Evolutionary conservation across 2,329 filamentous ascomycete genomes (phyloP), one percentile per base, ranked within the genome.

Genomic region (Clonostachys chloroleuca): DNA sequence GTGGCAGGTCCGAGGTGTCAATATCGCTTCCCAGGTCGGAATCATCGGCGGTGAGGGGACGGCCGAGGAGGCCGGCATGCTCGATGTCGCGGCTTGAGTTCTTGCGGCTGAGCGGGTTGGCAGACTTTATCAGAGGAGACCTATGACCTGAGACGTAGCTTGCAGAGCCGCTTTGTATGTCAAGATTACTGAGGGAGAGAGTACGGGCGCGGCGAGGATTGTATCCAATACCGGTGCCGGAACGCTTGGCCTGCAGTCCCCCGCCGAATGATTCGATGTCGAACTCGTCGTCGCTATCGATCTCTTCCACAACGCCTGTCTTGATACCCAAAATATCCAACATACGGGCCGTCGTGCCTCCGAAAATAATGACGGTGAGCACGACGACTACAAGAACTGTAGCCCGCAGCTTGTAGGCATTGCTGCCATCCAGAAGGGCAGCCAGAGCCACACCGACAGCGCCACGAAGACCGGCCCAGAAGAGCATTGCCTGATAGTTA

Each of bases 401-500:
- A 7, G 94, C 94, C 56, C 91, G 87, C 35, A 99, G 76, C 1
- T 90, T 89, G 49, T 85, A 86, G 1, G 84, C 84, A 60, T 95
- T 94, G 46, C 84, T 82, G 42, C 92, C 94, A 0, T 82, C 85
- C 42, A 99, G 78, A 24, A 95, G 87, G 18, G 92, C 92, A 34
- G 94, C 94, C 42, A 99, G 76, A 2, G 94, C 94, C 35, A 99
- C 94, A 48, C 94, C 94, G 56, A 99, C 94, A 42, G 94, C 94
- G 58, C 94, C 94, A 52, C 94, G 89, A 33, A 99, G 77, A 24
- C 94, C 94, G 14, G 94, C 94, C 94, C 94, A 99, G 71, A 95
- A 99, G n/a, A 99, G 81, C 94, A 99, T 97, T n/a, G 88, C 91
- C 67, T 97, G 94, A 67, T 97, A 96, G 56, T 89, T 90, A 62